These are phyloP conservation scores for Debaryomyces sp. DNA, from an alignment of 1,139 yeast genomes.

Conservation along the genomic window DNA sequence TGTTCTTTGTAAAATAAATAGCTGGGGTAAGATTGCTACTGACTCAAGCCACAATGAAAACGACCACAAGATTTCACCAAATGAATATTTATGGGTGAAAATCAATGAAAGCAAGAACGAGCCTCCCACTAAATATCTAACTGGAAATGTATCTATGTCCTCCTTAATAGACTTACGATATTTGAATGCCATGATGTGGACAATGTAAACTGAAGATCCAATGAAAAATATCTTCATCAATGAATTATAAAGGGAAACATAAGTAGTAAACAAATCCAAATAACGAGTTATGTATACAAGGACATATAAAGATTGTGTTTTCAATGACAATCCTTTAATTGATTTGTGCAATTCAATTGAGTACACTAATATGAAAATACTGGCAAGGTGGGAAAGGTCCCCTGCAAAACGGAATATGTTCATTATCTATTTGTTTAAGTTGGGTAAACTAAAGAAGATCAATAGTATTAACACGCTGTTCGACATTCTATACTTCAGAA, in stretches of 20 bases:
- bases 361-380: slow-evolving; percentile 73
- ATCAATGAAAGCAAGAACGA: slow-evolving; percentile 61
- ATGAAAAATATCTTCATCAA: slow-evolving; percentile 82
- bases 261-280: slow-evolving; percentile 64
- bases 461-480: slow-evolving; percentile 7
- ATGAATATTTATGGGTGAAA: slow-evolving; percentile 65
- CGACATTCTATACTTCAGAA: not conserved
- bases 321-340: slow-evolving; percentile 82
- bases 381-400: slow-evolving; percentile 81
- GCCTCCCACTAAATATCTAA: slow-evolving; percentile 69
- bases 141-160: slow-evolving; percentile 71
- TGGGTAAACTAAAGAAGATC: not conserved
- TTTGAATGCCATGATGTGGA: slow-evolving; percentile 68
- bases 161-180: slow-evolving; percentile 57
- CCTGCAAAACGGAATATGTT: slow-evolving; percentile 63
- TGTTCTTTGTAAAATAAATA: slow-evolving; percentile 84
- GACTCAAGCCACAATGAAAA: slow-evolving; percentile 87
- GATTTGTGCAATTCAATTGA: slow-evolving; percentile 69
- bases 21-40: slow-evolving; percentile 89
- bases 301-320: slow-evolving; percentile 81
- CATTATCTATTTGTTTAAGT: slow-evolving; percentile 25
- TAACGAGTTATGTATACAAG: slow-evolving; percentile 82
- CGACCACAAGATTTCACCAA: slow-evolving; percentile 71
- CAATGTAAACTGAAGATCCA: slow-evolving; percentile 71
- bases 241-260: slow-evolving; percentile 71